Conservation (phyloP, 495 filamentous ascomycete genomes). For the Talaromyces nanjingensis region DNA sequence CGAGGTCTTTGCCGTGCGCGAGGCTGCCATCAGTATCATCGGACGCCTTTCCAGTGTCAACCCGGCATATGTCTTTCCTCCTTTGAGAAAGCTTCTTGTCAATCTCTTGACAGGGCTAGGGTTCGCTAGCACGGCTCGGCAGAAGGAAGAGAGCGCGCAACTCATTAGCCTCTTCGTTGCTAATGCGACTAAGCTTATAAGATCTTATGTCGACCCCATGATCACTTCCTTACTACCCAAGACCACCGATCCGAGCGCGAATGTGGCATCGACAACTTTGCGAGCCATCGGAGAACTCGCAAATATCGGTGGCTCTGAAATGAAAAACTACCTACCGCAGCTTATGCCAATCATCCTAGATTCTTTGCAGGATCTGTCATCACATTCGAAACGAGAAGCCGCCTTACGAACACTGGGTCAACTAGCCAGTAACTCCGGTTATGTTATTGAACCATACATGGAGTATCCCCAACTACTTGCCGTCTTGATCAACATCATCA, state of each 20-base stretch:
- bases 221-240: constrained; percentile 85
- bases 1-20: constrained; percentile 81
- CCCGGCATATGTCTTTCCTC: constrained; percentile 94
- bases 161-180: constrained; percentile 87
- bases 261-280: constrained; percentile 87
- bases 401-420: constrained; percentile 88
- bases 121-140: constrained; percentile 86
- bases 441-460: constrained; percentile 93
- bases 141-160: constrained; percentile 92
- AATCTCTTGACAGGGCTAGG: constrained; percentile 93
- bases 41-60: constrained; percentile 87
- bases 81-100: constrained; percentile 85
- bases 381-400: constrained; percentile 78
- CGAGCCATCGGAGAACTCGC: constrained; percentile 89
- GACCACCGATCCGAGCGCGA: constrained; percentile 70
- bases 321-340: constrained; percentile 76
- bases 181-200: constrained; percentile 83
- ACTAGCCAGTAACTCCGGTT: constrained; percentile 87
- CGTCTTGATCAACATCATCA: constrained; percentile 87
- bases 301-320: constrained; percentile 84
- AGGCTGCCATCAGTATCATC: constrained; percentile 93
- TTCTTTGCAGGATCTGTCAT: constrained; percentile 86
- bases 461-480: constrained; percentile 90
- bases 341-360: constrained; percentile 94
- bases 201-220: constrained; percentile 93